Conservation (phyloP, 352 stramenopile genomes). For the Peronospora farinosa region DNA sequence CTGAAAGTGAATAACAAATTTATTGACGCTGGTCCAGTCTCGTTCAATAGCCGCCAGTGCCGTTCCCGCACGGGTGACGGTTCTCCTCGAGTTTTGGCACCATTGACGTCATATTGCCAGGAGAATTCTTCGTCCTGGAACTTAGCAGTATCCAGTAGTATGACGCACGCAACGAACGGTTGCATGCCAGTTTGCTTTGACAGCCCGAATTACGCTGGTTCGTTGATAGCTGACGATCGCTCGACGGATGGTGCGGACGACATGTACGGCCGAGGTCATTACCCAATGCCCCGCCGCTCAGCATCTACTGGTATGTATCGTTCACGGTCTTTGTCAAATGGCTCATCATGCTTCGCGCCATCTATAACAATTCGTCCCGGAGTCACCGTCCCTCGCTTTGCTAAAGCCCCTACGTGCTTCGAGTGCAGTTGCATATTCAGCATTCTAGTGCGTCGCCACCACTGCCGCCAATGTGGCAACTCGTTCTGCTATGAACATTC, state of each 20-base stretch:
- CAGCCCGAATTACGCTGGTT: slow-evolving; percentile 15
- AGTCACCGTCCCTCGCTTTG: slow-evolving; percentile 53
- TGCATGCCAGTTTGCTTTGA: slow-evolving; percentile 24
- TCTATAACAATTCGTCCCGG: slow-evolving; percentile 22
- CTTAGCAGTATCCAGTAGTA: slow-evolving; percentile 17
- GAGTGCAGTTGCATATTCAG: slow-evolving; percentile 70
- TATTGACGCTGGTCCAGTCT: slow-evolving; percentile 21
- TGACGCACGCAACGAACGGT: slow-evolving; percentile 16
- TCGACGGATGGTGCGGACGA: slow-evolving; percentile 27
- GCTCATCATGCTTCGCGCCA: slow-evolving; percentile 26
- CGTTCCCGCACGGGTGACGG: slow-evolving; percentile 20
- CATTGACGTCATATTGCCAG: slow-evolving; percentile 24
- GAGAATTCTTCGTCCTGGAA: slow-evolving; percentile 23
- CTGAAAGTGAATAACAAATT: slow-evolving; percentile 31
- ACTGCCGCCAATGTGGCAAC: slow-evolving; percentile 77
- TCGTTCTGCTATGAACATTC: slow-evolving; percentile 86
- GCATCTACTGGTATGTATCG: slow-evolving; percentile 34
- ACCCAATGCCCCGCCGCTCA: slow-evolving; percentile 28
- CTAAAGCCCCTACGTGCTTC: slow-evolving; percentile 55
- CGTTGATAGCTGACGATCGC: slow-evolving; percentile 27
- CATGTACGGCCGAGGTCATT: slow-evolving; percentile 14
- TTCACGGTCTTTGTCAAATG: slow-evolving; percentile 27
- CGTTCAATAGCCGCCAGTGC: slow-evolving; percentile 15
- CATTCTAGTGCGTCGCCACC: slow-evolving; percentile 65
- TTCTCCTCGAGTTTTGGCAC: slow-evolving; percentile 9